Base-by-base conservation (phyloP, 1,284 basidiomycete genomes). In the Coniophora puteana region DNA sequence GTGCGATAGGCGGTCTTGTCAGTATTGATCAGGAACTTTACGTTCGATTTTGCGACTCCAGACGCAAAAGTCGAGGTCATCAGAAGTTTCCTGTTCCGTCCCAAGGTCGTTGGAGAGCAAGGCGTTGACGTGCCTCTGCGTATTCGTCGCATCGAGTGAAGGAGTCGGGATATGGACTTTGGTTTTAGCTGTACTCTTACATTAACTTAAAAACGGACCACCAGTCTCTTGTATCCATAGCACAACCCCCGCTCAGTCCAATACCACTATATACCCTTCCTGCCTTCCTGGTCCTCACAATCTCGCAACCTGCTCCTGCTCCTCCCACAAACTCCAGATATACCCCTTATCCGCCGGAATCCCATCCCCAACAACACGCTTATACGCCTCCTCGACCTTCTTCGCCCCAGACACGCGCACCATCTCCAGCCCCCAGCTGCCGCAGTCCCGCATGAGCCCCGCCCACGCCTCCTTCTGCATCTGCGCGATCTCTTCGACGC, bases 241-340 rank as follows among this genome's bases (percentile, higher is more conserved):
- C n/a, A n/a, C n/a, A n/a, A n/a, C n/a, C n/a, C n/a, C n/a, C n/a
- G n/a, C n/a, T n/a, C n/a, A n/a, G n/a, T n/a, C n/a, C n/a, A n/a
- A n/a, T n/a, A n/a, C n/a, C 26, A 27, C 10, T 31, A 31, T 7
- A 31, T 31, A 7, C 7, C n/a, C n/a, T 31, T 31, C 14, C 29
- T 16, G n/a, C 29, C 29, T 31, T 18, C 14, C n/a, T n/a, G n/a
- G n/a, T n/a, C 36, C 23, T 38, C 34, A 25, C 20, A 41, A 39
- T 20, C 43, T 35, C 21, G 18, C 37, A 22, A 20, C 30, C 7
- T 25, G 21, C 13, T 37, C 37, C 36, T 36, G 14, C 18, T 49
- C 51, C 16, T 75, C 72, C 80, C 80, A 83, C 53, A 83, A 50
- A 51, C 77, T 81, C 77, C 80, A 82, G 27, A 82, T 62, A 27